Percentiles rank a stretch among this genome's conserved stretches.
phyloP scores from a whole-genome alignment of 2,329 filamentous ascomycete species.

The Botrytis deweyae region DNA sequence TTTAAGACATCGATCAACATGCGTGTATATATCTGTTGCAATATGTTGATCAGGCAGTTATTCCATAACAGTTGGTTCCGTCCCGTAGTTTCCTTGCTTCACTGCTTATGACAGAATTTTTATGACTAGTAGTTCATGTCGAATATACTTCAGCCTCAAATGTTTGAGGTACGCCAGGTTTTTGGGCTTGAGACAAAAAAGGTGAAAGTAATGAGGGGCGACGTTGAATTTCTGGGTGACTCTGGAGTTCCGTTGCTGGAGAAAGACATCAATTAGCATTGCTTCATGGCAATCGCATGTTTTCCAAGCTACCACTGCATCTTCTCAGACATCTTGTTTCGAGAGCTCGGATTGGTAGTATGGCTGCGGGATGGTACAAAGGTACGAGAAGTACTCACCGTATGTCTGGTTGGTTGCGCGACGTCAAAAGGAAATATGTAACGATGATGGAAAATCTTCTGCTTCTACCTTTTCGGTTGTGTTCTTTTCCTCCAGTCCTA shows the following conservation, averaged over 20 bases:
- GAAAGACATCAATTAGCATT: conserved; percentile 15
- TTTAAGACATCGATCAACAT: conserved; percentile 19
- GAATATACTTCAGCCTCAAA: conserved; percentile 19
- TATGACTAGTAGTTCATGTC: conserved; percentile 21
- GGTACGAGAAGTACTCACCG: conserved; percentile 19
- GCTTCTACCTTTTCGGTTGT: background rate
- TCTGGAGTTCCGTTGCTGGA: background rate
- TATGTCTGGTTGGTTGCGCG: conserved; percentile 17
- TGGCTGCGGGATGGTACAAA: conserved; percentile 1
- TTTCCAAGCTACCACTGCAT: conserved; percentile 9
- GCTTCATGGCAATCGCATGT: conserved; percentile 10
- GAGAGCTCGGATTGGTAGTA: conserved; percentile 4
- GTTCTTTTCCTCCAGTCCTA: conserved; percentile 14
- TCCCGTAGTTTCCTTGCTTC: conserved; percentile 18
- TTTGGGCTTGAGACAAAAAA: conserved; percentile 10
- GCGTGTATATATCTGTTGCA: conserved; percentile 6
- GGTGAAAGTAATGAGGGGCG: conserved; percentile 2
- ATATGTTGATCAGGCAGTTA: conserved; percentile 1
- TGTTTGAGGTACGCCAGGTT: conserved; percentile 16
- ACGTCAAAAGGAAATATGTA: conserved; percentile 18
- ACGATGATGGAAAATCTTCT: conserved; percentile 10
- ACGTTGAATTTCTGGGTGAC: background rate
- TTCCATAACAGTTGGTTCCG: background rate
- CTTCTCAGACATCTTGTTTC: background rate
- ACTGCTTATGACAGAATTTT: conserved; percentile 13